Evolutionary conservation across 257 asterid genomes (phyloP).

Genomic region (Agastache rugosa): DNA sequence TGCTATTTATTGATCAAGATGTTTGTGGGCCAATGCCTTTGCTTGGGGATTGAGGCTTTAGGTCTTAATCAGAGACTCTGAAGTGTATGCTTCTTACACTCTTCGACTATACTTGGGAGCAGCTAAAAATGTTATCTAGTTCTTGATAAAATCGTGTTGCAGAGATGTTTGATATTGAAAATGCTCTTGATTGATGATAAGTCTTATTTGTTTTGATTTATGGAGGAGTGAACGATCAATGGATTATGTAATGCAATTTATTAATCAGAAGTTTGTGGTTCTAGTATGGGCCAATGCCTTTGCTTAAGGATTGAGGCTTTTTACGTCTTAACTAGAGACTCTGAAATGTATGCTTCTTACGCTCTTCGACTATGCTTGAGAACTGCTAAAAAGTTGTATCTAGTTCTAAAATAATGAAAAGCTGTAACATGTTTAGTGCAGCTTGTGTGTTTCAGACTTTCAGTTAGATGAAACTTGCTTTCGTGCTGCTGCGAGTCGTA

Average conservation of each 20-base stretch:
- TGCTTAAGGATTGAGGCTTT: conserved; percentile 19
- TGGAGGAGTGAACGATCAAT: not conserved
- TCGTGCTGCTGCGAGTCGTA: not conserved
- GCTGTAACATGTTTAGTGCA: not conserved
- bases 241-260: conserved; percentile 8
- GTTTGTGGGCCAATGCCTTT: too few species aligned
- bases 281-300: not conserved
- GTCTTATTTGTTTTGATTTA: not conserved
- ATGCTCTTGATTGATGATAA: conserved; percentile 10
- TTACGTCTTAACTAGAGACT: not conserved
- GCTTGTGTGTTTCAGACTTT: not conserved
- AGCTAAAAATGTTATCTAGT: not conserved
- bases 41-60: too few species aligned
- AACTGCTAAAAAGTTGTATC: not conserved
- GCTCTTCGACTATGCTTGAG: conserved; percentile 2
- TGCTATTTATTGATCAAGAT: conserved; percentile 1
- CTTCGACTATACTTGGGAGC: not conserved
- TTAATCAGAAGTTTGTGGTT: conserved; percentile 4
- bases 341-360: not conserved
- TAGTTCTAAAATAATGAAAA: not conserved
- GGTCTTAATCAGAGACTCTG: too few species aligned
- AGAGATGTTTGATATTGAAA: not conserved
- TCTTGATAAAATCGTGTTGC: not conserved
- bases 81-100: not conserved
- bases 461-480: not conserved